phyloP scores from a whole-genome alignment of 208 protist species.

The Leishmania arabica region DNA sequence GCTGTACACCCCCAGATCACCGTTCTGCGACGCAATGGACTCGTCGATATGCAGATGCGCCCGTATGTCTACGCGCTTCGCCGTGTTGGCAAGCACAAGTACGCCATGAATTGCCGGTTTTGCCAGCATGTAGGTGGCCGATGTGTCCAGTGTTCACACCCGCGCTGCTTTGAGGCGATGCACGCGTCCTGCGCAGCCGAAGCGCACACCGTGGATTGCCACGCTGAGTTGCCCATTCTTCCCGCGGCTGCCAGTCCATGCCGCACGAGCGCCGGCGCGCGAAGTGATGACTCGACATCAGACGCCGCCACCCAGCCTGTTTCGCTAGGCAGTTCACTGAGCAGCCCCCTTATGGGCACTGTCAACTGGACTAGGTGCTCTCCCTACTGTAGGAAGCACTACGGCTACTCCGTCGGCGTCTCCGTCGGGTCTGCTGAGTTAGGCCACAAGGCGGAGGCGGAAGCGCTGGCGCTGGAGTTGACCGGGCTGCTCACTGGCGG shows the following conservation, averaged over 20 bases:
- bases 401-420: constrained; percentile 35
- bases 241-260: neutral
- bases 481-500: constrained; percentile 38
- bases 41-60: constrained; percentile 37
- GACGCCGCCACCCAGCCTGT: neutral
- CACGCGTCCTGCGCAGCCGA: constrained; percentile 72
- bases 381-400: constrained; percentile 71
- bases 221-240: constrained; percentile 10
- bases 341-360: neutral
- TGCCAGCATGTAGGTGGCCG: constrained; percentile 50
- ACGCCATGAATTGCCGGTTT: constrained; percentile 52
- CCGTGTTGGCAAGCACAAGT: constrained; percentile 38
- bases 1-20: constrained; percentile 34
- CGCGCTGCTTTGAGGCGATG: constrained; percentile 69
- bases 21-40: constrained; percentile 28
- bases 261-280: neutral
- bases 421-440: constrained; percentile 38
- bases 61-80: constrained; percentile 40
- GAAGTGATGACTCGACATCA: too few relatives aligned
- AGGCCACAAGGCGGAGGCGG: constrained; percentile 43
- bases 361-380: constrained; percentile 51
- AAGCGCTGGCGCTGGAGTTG: constrained; percentile 45
- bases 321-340: neutral
- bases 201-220: constrained; percentile 61
- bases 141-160: constrained; percentile 55